Base-by-base conservation (phyloP, 805 yeast species). In the Candida orba region DNA sequence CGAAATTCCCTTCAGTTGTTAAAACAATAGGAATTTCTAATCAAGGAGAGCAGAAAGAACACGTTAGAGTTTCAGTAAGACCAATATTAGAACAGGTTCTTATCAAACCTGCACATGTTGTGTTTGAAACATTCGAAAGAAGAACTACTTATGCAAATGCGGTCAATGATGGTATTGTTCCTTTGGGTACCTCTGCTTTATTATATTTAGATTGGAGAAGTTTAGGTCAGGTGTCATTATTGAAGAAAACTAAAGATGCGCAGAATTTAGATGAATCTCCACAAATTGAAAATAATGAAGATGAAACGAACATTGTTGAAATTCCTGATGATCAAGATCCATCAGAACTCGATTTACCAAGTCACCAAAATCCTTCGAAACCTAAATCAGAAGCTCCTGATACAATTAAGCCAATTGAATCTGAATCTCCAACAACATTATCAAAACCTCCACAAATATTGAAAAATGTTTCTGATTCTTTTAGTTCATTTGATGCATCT, bases 151-250 rank as follows among this genome's bases (percentile, higher is more conserved):
- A 93, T 62, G 96, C 98, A 0, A 93, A 93, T 63, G 81, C 85
- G 0, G 71, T 86, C 17, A 82, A 93, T 62, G 99, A 93, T 65
- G 99, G 99, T 3, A 89, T 93, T 42, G 99, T 93, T 2, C 98
- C 99, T 0, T 67, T 93, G 52, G 68, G 98, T 41, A 93, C 99
- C 0, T 80, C 96, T 0, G 88, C 97, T 0, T 65, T 91, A 42
- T 63, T 91, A 24, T 91, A 83, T 56, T 62, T 93, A 13, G 98
- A 93, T 60, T 89, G 95, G 84, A 74, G 75, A 46, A 95, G 88
- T 4, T 65, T 84, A 15, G 67, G 74, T 4, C 70, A 72, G 39
- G 82, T 81, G 1, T 62, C 40, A 20, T 15, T 41, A 5, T 14
- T 36, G 3, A 41, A 41, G 17, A 36, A 32, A 10, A 14, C 22